Percentiles rank a stretch among this genome's conserved stretches.
phyloP scores from a whole-genome alignment of 116 monocot genomes.

The Cymodocea nodosa region DNA sequence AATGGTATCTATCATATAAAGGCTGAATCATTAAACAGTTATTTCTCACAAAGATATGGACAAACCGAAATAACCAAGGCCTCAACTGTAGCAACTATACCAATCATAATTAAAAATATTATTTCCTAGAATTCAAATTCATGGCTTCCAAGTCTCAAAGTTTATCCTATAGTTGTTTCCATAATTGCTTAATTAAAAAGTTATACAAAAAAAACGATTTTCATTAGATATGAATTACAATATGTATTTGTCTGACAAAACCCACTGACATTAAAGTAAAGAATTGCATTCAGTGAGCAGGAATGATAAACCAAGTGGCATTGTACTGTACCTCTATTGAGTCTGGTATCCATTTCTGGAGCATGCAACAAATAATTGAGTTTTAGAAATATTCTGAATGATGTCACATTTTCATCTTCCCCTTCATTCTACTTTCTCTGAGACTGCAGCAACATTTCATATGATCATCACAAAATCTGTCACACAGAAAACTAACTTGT shows the following conservation, averaged over 20 bases:
- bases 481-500: background rate
- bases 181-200: too few relatives aligned
- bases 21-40: too few relatives aligned
- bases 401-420: background rate
- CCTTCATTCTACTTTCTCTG: conserved; percentile 7
- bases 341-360: conserved; percentile 4
- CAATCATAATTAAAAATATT: too few relatives aligned
- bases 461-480: background rate
- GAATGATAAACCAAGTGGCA: conserved; percentile 1
- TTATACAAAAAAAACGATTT: too few relatives aligned
- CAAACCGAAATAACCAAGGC: too few relatives aligned
- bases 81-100: too few relatives aligned
- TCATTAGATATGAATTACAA: background rate
- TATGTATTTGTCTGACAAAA: background rate
- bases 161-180: too few relatives aligned
- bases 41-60: too few relatives aligned
- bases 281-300: background rate
- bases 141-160: too few relatives aligned
- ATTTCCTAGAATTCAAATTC: too few relatives aligned
- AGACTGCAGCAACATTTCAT: conserved; percentile 9
- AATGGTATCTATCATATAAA: too few relatives aligned
- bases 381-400: conserved; percentile 5
- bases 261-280: background rate
- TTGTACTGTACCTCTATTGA: conserved; percentile 11
- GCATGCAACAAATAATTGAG: conserved; percentile 2